These are phyloP conservation scores for Suillus lakei DNA, from an alignment of 768 basidiomycete species.

Conservation along the genomic window DNA sequence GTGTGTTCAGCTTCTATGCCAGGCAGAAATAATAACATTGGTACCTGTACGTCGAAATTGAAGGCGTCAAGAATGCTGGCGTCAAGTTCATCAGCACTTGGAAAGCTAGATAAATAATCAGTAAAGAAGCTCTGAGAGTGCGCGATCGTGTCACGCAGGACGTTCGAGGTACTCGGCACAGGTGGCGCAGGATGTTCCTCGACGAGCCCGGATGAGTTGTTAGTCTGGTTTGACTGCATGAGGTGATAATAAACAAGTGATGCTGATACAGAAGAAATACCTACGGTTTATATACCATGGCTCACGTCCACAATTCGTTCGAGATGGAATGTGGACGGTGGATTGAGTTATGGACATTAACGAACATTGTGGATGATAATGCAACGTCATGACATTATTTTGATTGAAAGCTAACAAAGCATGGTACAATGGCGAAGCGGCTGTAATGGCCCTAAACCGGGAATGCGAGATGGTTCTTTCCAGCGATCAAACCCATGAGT, in stretches of 20 bases:
- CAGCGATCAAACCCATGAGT: slow-evolving; percentile 66
- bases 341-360: too few relatives aligned
- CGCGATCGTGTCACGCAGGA: background rate
- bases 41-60: background rate
- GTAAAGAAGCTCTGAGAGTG: background rate
- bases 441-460: slow-evolving; percentile 82
- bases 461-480: slow-evolving; percentile 72
- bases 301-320: background rate
- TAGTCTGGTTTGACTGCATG: background rate
- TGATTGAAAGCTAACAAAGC: background rate
- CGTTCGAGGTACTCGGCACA: too few relatives aligned
- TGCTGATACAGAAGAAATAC: background rate
- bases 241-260: background rate
- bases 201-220: too few relatives aligned
- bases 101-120: background rate
- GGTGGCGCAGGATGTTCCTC: too few relatives aligned
- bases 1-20: background rate
- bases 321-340: background rate
- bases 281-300: background rate
- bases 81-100: background rate
- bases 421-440: slow-evolving; percentile 60
- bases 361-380: background rate
- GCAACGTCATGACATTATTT: background rate
- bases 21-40: background rate
- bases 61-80: background rate